Evolutionary conservation across 2,329 filamentous ascomycete species (phyloP).

Genomic region (Monosporascus sp.): DNA sequence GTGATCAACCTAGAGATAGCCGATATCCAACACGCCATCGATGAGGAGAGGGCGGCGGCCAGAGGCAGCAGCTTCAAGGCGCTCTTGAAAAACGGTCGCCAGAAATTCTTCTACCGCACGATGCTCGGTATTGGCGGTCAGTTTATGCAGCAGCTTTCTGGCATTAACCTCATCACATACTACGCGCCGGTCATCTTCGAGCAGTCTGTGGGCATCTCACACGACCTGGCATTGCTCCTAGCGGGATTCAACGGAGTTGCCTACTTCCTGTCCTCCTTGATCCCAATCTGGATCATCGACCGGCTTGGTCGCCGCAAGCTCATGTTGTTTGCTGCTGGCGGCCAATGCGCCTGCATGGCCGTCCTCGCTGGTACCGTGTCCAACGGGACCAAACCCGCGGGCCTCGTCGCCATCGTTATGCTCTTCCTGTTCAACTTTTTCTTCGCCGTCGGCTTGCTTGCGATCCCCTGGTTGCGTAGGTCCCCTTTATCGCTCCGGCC

Average conservation of each 20-base stretch:
- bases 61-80: no score
- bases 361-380: not conserved
- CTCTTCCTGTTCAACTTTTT: slow-evolving; percentile 48
- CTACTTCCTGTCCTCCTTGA: slow-evolving; percentile 24
- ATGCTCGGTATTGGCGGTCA: slow-evolving; percentile 47
- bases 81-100: no score
- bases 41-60: slow-evolving; percentile 14
- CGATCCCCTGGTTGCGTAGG: slow-evolving; percentile 32
- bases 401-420: not conserved
- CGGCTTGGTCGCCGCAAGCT: slow-evolving; percentile 48
- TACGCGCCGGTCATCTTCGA: slow-evolving; percentile 46
- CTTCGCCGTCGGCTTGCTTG: slow-evolving; percentile 45
- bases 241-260: slow-evolving; percentile 39
- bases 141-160: slow-evolving; percentile 28
- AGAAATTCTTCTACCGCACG: slow-evolving; percentile 36
- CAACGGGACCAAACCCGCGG: no score
- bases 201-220: slow-evolving; percentile 43
- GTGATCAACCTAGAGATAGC: slow-evolving; percentile 17
- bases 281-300: slow-evolving; percentile 23
- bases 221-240: slow-evolving; percentile 44
- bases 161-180: slow-evolving; percentile 25
- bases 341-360: slow-evolving; percentile 41
- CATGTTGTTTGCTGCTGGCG: slow-evolving; percentile 50
- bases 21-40: slow-evolving; percentile 27
- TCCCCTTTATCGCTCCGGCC: slow-evolving; percentile 36